These are phyloP conservation scores for Fonsecaea erecta DNA, from an alignment of 2,329 filamentous ascomycete species.

Conservation along the genomic window DNA sequence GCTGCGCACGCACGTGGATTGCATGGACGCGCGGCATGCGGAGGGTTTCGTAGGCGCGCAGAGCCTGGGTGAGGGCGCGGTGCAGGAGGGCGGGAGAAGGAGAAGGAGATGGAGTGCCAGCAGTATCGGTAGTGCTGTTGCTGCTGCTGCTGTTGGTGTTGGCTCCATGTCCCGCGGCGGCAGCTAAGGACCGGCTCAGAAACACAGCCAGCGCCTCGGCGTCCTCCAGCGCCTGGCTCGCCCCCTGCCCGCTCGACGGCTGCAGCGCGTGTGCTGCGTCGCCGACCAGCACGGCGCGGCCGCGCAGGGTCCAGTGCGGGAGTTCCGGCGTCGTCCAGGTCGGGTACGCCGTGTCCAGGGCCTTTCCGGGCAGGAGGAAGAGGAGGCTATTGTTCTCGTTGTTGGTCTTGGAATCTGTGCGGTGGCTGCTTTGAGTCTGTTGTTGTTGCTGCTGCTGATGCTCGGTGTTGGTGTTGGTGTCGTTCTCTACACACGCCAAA, in stretches of 20 bases:
- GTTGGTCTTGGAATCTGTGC: too few species aligned
- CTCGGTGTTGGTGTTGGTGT: constrained; percentile 30
- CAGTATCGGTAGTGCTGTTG: neutral
- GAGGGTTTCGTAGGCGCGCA: constrained; percentile 43
- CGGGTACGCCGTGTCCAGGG: constrained; percentile 51
- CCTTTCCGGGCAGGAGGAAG: neutral
- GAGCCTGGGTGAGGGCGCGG: constrained; percentile 29
- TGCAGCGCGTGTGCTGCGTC: constrained; percentile 63
- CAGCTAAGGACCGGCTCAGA: constrained; percentile 42
- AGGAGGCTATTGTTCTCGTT: neutral
- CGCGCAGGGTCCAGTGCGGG: constrained; percentile 51
- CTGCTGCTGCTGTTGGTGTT: too few species aligned
- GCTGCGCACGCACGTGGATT: constrained; percentile 43
- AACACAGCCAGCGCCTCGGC: constrained; percentile 54
- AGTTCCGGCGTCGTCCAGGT: constrained; percentile 55
- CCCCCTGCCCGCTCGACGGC: constrained; percentile 60
- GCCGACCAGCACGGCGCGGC: constrained; percentile 59
- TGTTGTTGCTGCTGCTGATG: neutral
- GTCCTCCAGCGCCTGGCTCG: constrained; percentile 62
- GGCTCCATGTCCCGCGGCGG: too few species aligned
- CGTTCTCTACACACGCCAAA: constrained; percentile 45
- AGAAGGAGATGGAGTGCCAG: constrained; percentile 7
- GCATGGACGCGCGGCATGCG: constrained; percentile 44
- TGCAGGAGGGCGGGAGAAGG: too few species aligned
- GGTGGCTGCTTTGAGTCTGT: neutral